Base-by-base conservation (phyloP, 805 yeast genomes). In the Torulaspora franciscae region DNA sequence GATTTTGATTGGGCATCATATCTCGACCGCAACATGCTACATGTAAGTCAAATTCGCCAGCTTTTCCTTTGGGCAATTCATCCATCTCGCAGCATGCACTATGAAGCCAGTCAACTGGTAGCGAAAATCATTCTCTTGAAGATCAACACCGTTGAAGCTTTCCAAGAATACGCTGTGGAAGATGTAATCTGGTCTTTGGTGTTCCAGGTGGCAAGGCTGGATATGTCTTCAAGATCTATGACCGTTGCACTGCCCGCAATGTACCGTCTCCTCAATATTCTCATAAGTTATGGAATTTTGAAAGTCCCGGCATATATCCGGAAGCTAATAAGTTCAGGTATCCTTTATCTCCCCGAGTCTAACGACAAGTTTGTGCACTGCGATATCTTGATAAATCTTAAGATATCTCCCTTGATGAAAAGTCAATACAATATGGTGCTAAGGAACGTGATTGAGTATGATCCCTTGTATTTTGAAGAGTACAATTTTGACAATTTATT, bases 271-370 rank as follows among this genome's bases (percentile, higher is more conserved):
- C 43, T 80, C 24, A 76, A 76, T 44, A 60, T 68, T 14, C 50
- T 70, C 13, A 57, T 59, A 5, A 70, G 68, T 9, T 70, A 74
- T 13, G 67, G 74, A 10, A 67, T 72, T 38, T 66, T 74, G n/a
- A 76, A 74, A 45, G 63, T 65, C 1, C 62, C 72, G 0, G 74
- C 84, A 1, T 91, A 91, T 57, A 71, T 90, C 46, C 70, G 97
- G 56, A 79, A 81, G 53, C 68, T 90, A 29, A 89, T 91, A 36
- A 87, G 96, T 7, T 81, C 93, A 0, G 99, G 97, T 4, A 71
- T 88, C 0, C 77, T 90, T 37, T 87, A 85, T 62, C 63, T 79
- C 3, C 72, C 77, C 6, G 76, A 78, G 14, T 71, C 71, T 6
- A 62, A 66, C 23, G 82, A 81, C 40, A 72, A 71, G 57, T 65